Evolutionary conservation across 2,329 filamentous ascomycete species (phyloP), one percentile per base, ranked within the genome.

Genomic region (Alternaria conjuncta): DNA sequence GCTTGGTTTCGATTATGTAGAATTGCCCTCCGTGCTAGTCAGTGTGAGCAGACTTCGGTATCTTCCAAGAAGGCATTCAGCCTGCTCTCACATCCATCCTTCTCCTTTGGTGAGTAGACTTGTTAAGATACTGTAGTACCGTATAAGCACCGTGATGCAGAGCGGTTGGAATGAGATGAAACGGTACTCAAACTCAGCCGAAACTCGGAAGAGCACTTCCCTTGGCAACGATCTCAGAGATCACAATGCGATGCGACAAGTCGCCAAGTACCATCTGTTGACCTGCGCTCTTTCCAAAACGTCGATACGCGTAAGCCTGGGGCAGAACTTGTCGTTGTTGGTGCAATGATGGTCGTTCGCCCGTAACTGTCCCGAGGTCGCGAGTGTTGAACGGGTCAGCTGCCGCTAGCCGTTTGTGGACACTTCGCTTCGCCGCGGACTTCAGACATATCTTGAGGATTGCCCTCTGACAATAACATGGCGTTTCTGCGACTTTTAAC

Each of bases 141-240:
- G 26, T 50, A 32, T 50, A 58, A 59, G 21, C 26, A 58, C 23
- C 41, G 55, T 50, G 18, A 21, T 54, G 47, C 47, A 21, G 25
- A 28, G 43, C 56, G 53, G 60, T 45, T 54, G 49, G 11, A 28
- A 18, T 55, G 49, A 23, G 60, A 61, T 75, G 73, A 75, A 75
- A 75, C 73, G 32, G 56, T 44, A 49, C 64, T 73, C 73, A 74
- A 75, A 75, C 73, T 21, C 45, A 64, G 46, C 47, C 68, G 70
- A 75, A 75, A 75, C 73, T 49, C 54, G 62, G 44, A 57, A 59
- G 15, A 56, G 41, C 26, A 54, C 26, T 23, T 54, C 50, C 45
- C 53, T 49, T 58, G 49, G 41, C 57, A 55, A 51, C 43, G 28
- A 49, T 66, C 32, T 25, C 28, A 20, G 18, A 47, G 43, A 45